Evolutionary conservation across 2,329 filamentous ascomycete genomes (phyloP).

Genomic region (Bipolaris gigantea): DNA sequence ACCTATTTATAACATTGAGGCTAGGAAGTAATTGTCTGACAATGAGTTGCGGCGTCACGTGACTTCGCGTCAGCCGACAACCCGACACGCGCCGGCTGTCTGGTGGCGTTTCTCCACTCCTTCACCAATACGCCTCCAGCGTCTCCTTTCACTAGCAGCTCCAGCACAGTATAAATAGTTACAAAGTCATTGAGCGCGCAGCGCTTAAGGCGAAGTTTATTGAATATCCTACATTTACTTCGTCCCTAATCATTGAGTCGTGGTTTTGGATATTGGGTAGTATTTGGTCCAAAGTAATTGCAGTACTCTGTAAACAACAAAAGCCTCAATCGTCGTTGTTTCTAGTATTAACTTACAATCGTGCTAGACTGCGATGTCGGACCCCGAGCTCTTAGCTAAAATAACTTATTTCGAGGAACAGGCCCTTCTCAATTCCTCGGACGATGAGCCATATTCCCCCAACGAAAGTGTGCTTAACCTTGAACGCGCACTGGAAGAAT

Average conservation of each 20-base stretch:
- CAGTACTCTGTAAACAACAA: background rate
- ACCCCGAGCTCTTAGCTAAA: slow-evolving; percentile 31
- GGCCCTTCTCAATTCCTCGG: slow-evolving; percentile 32
- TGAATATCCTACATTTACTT: background rate
- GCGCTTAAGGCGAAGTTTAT: background rate
- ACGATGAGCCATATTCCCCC: slow-evolving; percentile 29
- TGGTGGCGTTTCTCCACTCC: slow-evolving; percentile 7
- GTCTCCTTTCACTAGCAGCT: background rate
- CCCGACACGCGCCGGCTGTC: slow-evolving; percentile 20
- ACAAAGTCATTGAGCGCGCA: background rate
- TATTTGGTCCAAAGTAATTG: background rate
- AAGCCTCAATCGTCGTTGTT: background rate
- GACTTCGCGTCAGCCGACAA: slow-evolving; percentile 22
- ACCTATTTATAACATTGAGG: no score
- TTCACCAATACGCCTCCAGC: slow-evolving; percentile 7
- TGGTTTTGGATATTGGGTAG: background rate
- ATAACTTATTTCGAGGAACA: slow-evolving; percentile 35
- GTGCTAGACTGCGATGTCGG: slow-evolving; percentile 20
- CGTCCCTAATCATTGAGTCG: background rate
- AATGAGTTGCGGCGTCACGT: slow-evolving; percentile 11
- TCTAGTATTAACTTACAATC: background rate
- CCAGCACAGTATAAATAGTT: slow-evolving; percentile 5
- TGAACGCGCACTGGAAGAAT: slow-evolving; percentile 27
- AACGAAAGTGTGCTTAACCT: slow-evolving; percentile 17
- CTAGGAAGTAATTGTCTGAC: no score